Conservation (phyloP, 169 alveolate species). For the Babesia ovis region DNA sequence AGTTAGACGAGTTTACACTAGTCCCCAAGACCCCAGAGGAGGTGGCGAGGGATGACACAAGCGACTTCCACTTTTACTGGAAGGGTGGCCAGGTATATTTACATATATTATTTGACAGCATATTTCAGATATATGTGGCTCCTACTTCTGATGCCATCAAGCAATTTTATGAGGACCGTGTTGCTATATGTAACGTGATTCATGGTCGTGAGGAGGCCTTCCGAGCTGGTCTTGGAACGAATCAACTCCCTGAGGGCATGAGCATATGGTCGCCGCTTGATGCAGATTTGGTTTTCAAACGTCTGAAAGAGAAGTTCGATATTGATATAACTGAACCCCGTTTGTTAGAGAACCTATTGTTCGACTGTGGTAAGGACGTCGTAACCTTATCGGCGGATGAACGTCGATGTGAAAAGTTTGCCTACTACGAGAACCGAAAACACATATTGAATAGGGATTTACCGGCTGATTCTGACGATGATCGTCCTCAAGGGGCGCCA, state of each 20-base stretch:
- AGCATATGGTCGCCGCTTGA: slow-evolving; percentile 58
- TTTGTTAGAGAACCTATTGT: slow-evolving; percentile 29
- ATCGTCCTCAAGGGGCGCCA: neutral
- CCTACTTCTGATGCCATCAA: slow-evolving; percentile 75
- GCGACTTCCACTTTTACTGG: slow-evolving; percentile 75
- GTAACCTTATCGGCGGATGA: slow-evolving; percentile 33
- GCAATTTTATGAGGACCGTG: slow-evolving; percentile 67
- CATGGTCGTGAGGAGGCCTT: slow-evolving; percentile 30
- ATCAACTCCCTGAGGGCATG: slow-evolving; percentile 20
- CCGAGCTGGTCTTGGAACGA: neutral
- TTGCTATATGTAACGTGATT: slow-evolving; percentile 64
- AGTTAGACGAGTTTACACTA: slow-evolving; percentile 65
- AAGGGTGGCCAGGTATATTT: slow-evolving; percentile 61
- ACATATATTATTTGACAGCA: neutral
- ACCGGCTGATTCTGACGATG: neutral
- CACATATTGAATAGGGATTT: slow-evolving; percentile 7
- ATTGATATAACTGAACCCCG: slow-evolving; percentile 33
- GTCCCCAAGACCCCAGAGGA: slow-evolving; percentile 73
- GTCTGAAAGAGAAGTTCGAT: slow-evolving; percentile 38
- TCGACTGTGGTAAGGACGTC: slow-evolving; percentile 24
- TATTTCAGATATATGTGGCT: slow-evolving; percentile 63
- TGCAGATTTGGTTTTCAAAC: slow-evolving; percentile 56
- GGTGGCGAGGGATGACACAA: slow-evolving; percentile 66
- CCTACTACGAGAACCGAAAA: slow-evolving; percentile 51
- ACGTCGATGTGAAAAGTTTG: slow-evolving; percentile 48